A percentile compares a stretch with the other conserved stretches of the same genome.
These are phyloP conservation scores for Juncus effusus DNA, from an alignment of 176 grass and related monocot species.

Conservation along the genomic window DNA sequence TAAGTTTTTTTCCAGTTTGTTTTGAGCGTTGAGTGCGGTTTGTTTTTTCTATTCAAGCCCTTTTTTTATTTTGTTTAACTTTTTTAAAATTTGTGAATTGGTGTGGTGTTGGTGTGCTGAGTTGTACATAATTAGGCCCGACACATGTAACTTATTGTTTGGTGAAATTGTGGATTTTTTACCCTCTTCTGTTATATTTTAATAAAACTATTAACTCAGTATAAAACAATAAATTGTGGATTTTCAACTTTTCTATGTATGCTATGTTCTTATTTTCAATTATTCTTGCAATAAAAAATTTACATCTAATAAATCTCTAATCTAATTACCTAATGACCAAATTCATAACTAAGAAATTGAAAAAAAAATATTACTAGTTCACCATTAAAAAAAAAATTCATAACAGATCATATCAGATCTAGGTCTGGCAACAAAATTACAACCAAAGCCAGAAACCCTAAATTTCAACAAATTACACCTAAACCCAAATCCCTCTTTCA, in stretches of 20 bases:
- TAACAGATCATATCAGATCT: no score
- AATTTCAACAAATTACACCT: background rate
- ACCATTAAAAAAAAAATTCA: no score
- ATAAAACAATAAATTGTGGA: no score
- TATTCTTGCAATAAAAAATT: no score
- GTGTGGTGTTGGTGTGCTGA: slow-evolving; percentile 14
- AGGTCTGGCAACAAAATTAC: no score
- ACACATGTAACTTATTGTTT: slow-evolving; percentile 15
- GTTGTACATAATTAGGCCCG: slow-evolving; percentile 22
- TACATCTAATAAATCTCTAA: no score
- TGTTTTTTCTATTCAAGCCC: background rate
- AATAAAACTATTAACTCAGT: no score
- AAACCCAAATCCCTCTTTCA: background rate
- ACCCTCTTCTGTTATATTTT: background rate
- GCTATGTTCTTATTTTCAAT: no score
- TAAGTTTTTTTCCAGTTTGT: background rate
- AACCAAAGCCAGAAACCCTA: background rate
- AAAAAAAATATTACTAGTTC: no score
- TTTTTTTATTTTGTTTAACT: slow-evolving; percentile 8
- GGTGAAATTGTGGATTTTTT: slow-evolving; percentile 1
- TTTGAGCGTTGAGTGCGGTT: slow-evolving; percentile 5
- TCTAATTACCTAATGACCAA: no score
- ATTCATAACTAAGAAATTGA: no score
- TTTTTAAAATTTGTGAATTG: background rate
- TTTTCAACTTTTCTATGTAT: no score